Base-by-base conservation (phyloP, 1,139 yeast genomes). In the Diutina sp. region DNA sequence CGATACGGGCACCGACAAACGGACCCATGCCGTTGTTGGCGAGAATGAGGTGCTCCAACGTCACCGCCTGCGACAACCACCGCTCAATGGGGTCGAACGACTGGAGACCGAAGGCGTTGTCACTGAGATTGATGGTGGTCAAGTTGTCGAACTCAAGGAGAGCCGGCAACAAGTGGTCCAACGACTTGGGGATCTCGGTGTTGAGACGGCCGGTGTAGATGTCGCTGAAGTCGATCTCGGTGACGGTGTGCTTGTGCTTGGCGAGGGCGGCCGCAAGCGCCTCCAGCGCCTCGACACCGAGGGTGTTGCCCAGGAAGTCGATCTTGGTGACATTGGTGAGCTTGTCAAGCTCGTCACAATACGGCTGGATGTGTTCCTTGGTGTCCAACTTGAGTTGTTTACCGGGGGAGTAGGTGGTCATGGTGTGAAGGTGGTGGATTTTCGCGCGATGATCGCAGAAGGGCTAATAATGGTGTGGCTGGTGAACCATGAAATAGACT, bases 21-120 rank as follows among this genome's bases (percentile, higher is more conserved):
- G 99, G 99, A 28, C 99, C 99, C 83, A 93, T 85, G 57, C 99
- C 99, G 69, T 95, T 93, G 72, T 93, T 93, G 55, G 97, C 87
- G 61, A 95, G 76, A 61, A 89, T 84, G 68, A 95, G 79, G 67
- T 93, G 97, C 69, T 88, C 86, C 58, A 93, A 73, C 30, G 96
- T 84, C 18, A 82, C 78, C 54, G 95, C 96, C 64, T 84, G 78
- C 16, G 88, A 73, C 61, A 95, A 76, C 65, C 86, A 91, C 46
- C 74, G 77, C 66, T 91, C 97, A 60, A 93, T 79, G 14, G 95
- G 95, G 60, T 87, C 96, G 60, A 93, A 90, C 41, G 98, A 88
- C 68, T 95, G 96, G 67, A 93, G 85, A 9, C 99, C 99, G 69
- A 93, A 87, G 0, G 99, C 99, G 69, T 93, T 93, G 70, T 93